phyloP scores from a whole-genome alignment of 768 basidiomycete species.

The Daedaleopsis sinensis region DNA sequence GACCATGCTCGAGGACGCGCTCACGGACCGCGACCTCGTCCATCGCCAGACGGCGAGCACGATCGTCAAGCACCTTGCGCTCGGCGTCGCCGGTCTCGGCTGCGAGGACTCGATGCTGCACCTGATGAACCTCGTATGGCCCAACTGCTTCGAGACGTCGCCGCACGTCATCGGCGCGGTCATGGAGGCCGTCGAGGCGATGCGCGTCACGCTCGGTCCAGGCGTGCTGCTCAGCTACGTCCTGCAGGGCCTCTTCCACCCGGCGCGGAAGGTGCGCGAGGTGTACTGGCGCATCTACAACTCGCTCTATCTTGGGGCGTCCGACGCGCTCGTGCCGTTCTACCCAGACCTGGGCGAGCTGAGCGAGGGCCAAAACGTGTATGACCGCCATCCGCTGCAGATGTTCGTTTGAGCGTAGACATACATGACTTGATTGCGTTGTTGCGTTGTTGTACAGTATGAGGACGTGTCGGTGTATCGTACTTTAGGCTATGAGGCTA shows the following conservation, averaged over 20 bases:
- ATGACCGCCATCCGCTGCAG: conserved; percentile 82
- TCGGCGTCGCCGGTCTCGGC: conserved; percentile 95
- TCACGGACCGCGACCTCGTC: conserved; percentile 97
- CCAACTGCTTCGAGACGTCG: conserved; percentile 97
- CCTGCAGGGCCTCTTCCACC: conserved; percentile 95
- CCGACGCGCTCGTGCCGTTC: conserved; percentile 93
- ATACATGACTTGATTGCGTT: no score
- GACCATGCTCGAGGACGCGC: conserved; percentile 96
- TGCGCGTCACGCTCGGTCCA: conserved; percentile 94
- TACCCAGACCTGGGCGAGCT: conserved; percentile 91
- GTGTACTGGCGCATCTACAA: conserved; percentile 97
- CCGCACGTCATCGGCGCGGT: conserved; percentile 98
- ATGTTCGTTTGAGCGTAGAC: conserved; percentile 67
- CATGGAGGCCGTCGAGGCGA: conserved; percentile 97
- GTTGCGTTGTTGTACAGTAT: conserved; percentile 18
- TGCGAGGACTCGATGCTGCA: conserved; percentile 99
- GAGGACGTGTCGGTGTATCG: neutral
- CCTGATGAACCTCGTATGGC: conserved; percentile 98
- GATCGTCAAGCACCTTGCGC: conserved; percentile 96
- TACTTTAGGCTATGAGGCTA: neutral
- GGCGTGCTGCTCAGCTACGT: conserved; percentile 92
- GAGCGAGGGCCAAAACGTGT: conserved; percentile 87
- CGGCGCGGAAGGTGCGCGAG: conserved; percentile 95
- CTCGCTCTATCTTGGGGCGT: conserved; percentile 87
- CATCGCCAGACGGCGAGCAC: conserved; percentile 98